Percentiles rank a stretch among this genome's conserved stretches.
phyloP scores from a whole-genome alignment of 108 stramenopile species.

The Nitzschia sp. region DNA sequence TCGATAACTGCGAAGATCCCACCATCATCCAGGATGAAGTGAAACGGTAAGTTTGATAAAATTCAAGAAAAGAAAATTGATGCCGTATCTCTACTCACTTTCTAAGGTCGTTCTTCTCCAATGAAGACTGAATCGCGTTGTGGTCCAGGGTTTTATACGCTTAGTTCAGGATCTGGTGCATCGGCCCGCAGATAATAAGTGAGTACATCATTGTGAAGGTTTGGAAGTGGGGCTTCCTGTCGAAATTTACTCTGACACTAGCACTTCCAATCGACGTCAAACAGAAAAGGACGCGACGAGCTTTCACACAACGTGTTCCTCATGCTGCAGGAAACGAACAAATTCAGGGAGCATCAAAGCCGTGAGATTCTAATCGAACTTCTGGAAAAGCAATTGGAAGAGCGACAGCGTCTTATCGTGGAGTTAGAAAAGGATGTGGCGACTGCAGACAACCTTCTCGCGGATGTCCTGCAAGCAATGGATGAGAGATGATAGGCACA shows the following conservation, averaged over 20 bases:
- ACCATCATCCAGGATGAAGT: conserved; percentile 70
- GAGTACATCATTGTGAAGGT: conserved; percentile 25
- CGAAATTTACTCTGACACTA: too few species aligned
- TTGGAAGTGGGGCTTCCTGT: too few species aligned
- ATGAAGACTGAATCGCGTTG: conserved; percentile 61
- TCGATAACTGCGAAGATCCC: conserved; percentile 77
- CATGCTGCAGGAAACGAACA: conserved; percentile 89
- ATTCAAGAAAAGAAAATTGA: background rate
- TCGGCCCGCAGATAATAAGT: conserved; percentile 83
- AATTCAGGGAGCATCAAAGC: conserved; percentile 89
- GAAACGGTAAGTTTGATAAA: conserved; percentile 39
- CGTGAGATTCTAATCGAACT: conserved; percentile 76
- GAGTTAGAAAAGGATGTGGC: conserved; percentile 52
- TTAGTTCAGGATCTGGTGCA: conserved; percentile 77
- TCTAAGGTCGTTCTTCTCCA: background rate
- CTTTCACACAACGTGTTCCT: conserved; percentile 82
- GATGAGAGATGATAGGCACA: conserved; percentile 14
- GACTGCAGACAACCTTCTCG: conserved; percentile 48
- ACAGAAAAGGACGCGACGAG: conserved; percentile 73
- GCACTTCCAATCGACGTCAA: too few species aligned
- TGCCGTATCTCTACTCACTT: too few species aligned
- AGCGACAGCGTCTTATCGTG: conserved; percentile 45
- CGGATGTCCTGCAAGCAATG: background rate
- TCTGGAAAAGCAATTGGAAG: conserved; percentile 68
- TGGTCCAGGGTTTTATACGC: conserved; percentile 64